Evolutionary conservation across 1,139 yeast species (phyloP).

Genomic region (Kodamaea alishanica): DNA sequence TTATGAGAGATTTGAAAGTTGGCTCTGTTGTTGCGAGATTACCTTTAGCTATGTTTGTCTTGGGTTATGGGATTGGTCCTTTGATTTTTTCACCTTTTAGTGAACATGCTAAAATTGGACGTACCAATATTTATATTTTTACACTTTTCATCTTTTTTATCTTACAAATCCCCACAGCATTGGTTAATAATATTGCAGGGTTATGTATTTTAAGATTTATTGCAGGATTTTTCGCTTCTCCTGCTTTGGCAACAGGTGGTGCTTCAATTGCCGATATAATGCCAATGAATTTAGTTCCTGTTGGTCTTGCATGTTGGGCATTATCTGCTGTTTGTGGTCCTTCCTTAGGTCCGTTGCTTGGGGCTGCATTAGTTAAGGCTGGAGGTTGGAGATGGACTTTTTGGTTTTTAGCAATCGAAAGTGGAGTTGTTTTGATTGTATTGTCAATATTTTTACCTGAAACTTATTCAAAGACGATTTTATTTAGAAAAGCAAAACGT

Average conservation of each 20-base stretch:
- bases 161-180: slow-evolving; percentile 31
- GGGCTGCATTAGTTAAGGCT: slow-evolving; percentile 25
- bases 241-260: slow-evolving; percentile 35
- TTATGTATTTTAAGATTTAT: slow-evolving; percentile 30
- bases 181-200: slow-evolving; percentile 26
- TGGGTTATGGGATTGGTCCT: slow-evolving; percentile 42
- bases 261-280: slow-evolving; percentile 31
- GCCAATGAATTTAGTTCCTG: slow-evolving; percentile 25
- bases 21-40: slow-evolving; percentile 24
- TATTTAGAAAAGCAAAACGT: slow-evolving; percentile 32
- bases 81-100: slow-evolving; percentile 36
- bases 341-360: slow-evolving; percentile 33
- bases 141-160: slow-evolving; percentile 29
- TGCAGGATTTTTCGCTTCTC: slow-evolving; percentile 33
- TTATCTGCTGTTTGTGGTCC: slow-evolving; percentile 36
- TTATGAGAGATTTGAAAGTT: slow-evolving; percentile 27
- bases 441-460: slow-evolving; percentile 32
- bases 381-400: slow-evolving; percentile 37
- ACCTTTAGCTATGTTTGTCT: slow-evolving; percentile 35
- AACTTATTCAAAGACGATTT: slow-evolving; percentile 28
- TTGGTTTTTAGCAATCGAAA: slow-evolving; percentile 32
- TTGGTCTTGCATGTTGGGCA: slow-evolving; percentile 32
- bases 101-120: slow-evolving; percentile 47
- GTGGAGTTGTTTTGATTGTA: slow-evolving; percentile 24
- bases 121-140: slow-evolving; percentile 37